Evolutionary conservation across 2,329 filamentous ascomycete genomes (phyloP).

Genomic region (Xylariales sp.): DNA sequence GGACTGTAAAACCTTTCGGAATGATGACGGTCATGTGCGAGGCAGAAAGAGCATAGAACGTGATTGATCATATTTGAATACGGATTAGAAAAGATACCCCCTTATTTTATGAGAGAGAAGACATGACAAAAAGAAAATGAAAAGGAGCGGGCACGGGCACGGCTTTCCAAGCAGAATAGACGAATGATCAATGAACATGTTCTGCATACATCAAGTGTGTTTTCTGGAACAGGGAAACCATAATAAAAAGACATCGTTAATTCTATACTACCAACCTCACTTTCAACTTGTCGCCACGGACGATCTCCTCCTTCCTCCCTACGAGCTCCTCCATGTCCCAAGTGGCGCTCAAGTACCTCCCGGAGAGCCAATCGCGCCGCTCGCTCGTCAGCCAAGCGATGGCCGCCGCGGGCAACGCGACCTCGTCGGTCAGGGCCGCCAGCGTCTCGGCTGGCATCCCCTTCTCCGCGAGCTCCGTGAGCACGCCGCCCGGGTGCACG

Average conservation of each 20-base stretch:
- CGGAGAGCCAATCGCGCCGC: constrained; percentile 30
- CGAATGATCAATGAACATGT: too few species aligned
- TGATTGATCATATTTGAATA: too few species aligned
- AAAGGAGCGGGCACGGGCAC: too few species aligned
- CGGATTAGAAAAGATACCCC: background rate
- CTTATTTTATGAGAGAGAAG: too few species aligned
- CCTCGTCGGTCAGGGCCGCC: constrained; percentile 10
- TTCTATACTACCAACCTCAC: constrained; percentile 21
- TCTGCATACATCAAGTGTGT: too few species aligned
- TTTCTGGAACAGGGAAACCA: too few species aligned
- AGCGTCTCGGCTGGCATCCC: constrained; percentile 14
- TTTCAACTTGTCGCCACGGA: constrained; percentile 29
- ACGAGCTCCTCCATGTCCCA: constrained; percentile 34
- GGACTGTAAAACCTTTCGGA: background rate
- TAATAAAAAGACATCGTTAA: too few species aligned
- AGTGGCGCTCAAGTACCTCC: constrained; percentile 27
- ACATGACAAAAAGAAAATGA: too few species aligned
- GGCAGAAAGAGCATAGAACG: too few species aligned
- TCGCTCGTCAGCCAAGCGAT: constrained; percentile 23
- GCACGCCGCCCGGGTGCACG: constrained; percentile 15
- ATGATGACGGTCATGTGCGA: too few species aligned
- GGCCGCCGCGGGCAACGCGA: constrained; percentile 19
- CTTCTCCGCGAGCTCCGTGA: constrained; percentile 12
- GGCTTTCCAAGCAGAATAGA: too few species aligned
- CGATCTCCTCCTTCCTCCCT: constrained; percentile 26